Evolutionary conservation across 768 basidiomycete species (phyloP).

Genomic region (Pleurotus eryngii): DNA sequence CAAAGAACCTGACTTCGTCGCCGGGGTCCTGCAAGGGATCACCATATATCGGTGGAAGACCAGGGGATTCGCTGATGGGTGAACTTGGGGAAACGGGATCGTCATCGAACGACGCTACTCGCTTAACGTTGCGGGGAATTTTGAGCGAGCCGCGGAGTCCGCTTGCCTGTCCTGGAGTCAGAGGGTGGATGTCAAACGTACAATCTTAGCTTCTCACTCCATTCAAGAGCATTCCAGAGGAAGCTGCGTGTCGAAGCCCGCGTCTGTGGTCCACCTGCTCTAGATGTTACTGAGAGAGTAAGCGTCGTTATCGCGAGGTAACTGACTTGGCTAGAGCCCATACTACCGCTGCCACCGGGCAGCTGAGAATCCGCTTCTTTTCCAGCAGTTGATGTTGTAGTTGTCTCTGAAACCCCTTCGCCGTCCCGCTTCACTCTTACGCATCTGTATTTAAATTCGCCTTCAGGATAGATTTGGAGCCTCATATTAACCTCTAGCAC

Average conservation of each 20-base stretch:
- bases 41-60: too few species aligned
- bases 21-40: constrained; percentile 35
- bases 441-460: constrained; percentile 88
- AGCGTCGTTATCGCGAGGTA: constrained; percentile 1
- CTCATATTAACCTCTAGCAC: constrained; percentile 82
- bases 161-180: constrained; percentile 81
- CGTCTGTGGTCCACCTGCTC: constrained; percentile 75
- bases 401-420: constrained; percentile 10
- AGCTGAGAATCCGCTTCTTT: too few species aligned
- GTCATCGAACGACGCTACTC: constrained; percentile 46
- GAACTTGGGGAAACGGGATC: constrained; percentile 33
- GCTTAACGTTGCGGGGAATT: constrained; percentile 50
- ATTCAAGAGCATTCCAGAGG: constrained; percentile 78
- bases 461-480: constrained; percentile 84
- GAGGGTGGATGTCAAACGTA: constrained; percentile 28
- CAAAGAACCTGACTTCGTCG: constrained; percentile 94
- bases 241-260: constrained; percentile 75
- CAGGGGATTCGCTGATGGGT: constrained; percentile 10
- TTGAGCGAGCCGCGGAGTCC: constrained; percentile 37
- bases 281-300: too few species aligned
- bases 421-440: constrained; percentile 73
- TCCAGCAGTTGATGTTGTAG: too few species aligned
- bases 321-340: constrained; percentile 84
- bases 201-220: constrained; percentile 29
- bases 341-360: constrained; percentile 44